These are phyloP conservation scores for Bryoerythrophyllum caledonicum DNA, from an alignment of 225 moss, liverwort and hornwort species.

Conservation along the genomic window DNA sequence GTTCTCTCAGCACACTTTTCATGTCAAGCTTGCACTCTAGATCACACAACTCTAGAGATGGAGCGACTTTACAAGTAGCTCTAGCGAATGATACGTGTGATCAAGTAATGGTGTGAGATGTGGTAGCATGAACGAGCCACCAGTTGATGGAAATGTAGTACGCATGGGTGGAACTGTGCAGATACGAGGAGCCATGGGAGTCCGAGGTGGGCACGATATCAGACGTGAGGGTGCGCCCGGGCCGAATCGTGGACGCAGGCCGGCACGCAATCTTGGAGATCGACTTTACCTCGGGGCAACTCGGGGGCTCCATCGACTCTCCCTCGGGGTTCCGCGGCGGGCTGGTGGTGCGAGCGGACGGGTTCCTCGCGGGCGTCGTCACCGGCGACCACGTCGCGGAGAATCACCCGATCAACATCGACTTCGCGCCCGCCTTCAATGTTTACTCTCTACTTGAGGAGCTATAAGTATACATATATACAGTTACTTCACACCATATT, in stretches of 20 bases:
- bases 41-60: no score
- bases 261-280: slow-evolving; percentile 41
- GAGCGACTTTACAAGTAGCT: no score
- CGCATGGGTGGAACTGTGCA: slow-evolving; percentile 10
- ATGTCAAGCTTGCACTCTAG: no score
- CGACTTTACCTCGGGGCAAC: slow-evolving; percentile 38
- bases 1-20: no score
- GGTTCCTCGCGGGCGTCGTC: slow-evolving; percentile 39
- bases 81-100: no score
- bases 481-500: no score
- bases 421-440: slow-evolving; percentile 38
- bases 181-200: slow-evolving; percentile 58
- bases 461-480: no score
- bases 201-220: slow-evolving; percentile 33
- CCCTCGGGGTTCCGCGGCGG: slow-evolving; percentile 48
- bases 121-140: no score
- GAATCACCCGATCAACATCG: slow-evolving; percentile 30
- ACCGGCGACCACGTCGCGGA: slow-evolving; percentile 32
- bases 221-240: slow-evolving; percentile 50
- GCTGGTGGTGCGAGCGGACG: slow-evolving; percentile 54
- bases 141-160: background rate
- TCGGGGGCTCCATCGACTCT: slow-evolving; percentile 46
- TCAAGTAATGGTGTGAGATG: no score
- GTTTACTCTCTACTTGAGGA: slow-evolving; percentile 49
- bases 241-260: slow-evolving; percentile 40